phyloP scores from a whole-genome alignment of 192 early-diverging fungal species.

The Linnemannia zychae region DNA sequence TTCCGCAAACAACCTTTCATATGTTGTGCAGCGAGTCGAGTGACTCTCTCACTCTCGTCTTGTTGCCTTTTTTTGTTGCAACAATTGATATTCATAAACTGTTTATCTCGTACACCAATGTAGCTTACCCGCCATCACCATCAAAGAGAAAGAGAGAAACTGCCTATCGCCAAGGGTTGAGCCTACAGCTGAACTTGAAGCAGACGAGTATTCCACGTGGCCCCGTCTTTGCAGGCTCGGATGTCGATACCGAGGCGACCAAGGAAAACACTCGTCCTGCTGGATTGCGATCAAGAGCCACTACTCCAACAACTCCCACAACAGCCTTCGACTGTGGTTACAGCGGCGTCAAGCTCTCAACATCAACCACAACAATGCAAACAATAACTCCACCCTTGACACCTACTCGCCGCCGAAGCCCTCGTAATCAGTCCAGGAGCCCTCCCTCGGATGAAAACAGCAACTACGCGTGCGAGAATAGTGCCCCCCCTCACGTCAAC shows the following conservation, averaged over 20 bases:
- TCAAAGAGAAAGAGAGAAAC: slow-evolving; percentile 11
- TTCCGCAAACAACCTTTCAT: not conserved
- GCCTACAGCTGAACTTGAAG: slow-evolving; percentile 1
- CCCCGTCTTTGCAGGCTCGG: not conserved
- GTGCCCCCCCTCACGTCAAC: not conserved
- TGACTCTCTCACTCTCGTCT: too few species aligned
- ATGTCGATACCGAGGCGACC: not conserved
- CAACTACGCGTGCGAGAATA: not conserved
- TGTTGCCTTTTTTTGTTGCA: not conserved
- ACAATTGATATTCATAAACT: not conserved
- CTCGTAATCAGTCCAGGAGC: not conserved
- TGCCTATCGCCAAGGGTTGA: not conserved
- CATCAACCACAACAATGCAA: not conserved
- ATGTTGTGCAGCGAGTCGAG: not conserved
- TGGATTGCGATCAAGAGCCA: not conserved
- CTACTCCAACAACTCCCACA: not conserved
- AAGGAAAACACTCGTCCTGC: not conserved
- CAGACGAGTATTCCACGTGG: not conserved
- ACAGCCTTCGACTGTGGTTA: not conserved
- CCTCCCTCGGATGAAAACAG: not conserved
- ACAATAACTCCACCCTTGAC: slow-evolving; percentile 18
- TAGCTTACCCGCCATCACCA: slow-evolving; percentile 8
- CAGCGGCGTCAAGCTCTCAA: not conserved
- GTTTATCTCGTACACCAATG: not conserved
- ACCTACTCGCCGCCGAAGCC: slow-evolving; percentile 9